Conservation (phyloP, 352 stramenopile genomes). For the Phytophthora constricta region DNA sequence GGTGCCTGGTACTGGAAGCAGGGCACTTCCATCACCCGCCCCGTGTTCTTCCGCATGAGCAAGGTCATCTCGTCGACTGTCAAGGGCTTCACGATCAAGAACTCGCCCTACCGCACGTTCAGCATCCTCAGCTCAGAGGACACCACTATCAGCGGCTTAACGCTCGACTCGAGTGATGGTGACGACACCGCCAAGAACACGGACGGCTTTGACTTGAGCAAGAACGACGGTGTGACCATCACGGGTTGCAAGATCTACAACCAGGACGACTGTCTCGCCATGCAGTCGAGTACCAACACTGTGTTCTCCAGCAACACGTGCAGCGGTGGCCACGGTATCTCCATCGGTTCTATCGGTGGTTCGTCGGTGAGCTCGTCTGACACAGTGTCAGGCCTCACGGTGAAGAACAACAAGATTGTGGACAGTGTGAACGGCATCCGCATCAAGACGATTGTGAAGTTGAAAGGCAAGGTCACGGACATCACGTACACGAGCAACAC, state of each 20-base stretch:
- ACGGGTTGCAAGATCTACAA: conserved; percentile 26
- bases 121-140: conserved; percentile 34
- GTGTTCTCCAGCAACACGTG: conserved; percentile 2
- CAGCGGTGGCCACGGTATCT: conserved; percentile 6
- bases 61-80: conserved; percentile 31
- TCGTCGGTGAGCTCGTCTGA: conserved; percentile 9
- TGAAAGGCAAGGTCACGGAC: conserved; percentile 10
- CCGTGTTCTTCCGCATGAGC: conserved; percentile 42
- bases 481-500: conserved; percentile 11
- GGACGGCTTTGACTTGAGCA: conserved; percentile 14
- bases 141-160: conserved; percentile 15
- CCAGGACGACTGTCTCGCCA: not conserved
- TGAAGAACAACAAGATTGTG: conserved; percentile 23
- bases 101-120: conserved; percentile 33
- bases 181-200: conserved; percentile 10
- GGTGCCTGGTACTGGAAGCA: conserved; percentile 51
- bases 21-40: conserved; percentile 31
- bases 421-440: conserved; percentile 4
- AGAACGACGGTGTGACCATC: conserved; percentile 19
- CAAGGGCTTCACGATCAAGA: conserved; percentile 41
- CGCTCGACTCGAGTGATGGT: conserved; percentile 9
- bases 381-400: conserved; percentile 11
- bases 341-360: conserved; percentile 11
- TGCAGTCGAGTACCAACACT: not conserved
- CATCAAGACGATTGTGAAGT: not conserved